Evolutionary conservation across 1,284 basidiomycete genomes (phyloP), one percentile per base, ranked within the genome.

Genomic region (Singerocomus inundabilis): DNA sequence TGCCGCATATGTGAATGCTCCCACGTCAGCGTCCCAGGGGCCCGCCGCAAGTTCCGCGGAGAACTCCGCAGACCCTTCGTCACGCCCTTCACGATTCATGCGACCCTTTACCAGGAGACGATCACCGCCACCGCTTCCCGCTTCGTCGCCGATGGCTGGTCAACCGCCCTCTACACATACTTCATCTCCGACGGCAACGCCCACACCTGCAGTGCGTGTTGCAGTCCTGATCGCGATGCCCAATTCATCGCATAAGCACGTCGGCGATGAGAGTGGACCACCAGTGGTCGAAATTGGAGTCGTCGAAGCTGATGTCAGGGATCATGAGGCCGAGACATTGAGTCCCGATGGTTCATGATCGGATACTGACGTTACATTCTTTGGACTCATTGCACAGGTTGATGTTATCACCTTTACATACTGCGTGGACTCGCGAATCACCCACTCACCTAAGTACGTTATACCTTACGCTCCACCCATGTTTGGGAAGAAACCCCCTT

Each of bases 151-250:
- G 16, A 50, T 36, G 36, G 35, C 48, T 6, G 38, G 36, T 5
- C 46, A 53, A 30, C 13, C 39, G 11, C 18, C 49, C 1, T 28
- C 53, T 31, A 25, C 26, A 29, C 10, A 48, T 6, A 33, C 49
- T 48, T 49, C 57, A 57, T 55, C 54, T 49, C 52, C 57, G 48
- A 15, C 43, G 11, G 21, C 24, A 35, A 34, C 57, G 11, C 16
- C 58, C 36, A 36, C 57, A 28, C 40, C 52, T 39, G 36, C 58
- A 24, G 48, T 66, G 33, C 69, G 69, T 29, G 70, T 82, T 12
- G 73, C 77, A 0, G 75, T 82, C 29, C 68, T 82, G 40, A 76
- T 82, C 38, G 78, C 79, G 1, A 81, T 82, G 81, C 80, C 80
- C 5, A 57, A 61, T 21, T 57, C 62, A 6, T 54, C 66, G 9